A percentile compares a stretch with the other conserved stretches of the same genome.
These are phyloP conservation scores for Spizellomyces sp. DNA, from an alignment of 192 early-diverging fungal species.

Conservation along the genomic window DNA sequence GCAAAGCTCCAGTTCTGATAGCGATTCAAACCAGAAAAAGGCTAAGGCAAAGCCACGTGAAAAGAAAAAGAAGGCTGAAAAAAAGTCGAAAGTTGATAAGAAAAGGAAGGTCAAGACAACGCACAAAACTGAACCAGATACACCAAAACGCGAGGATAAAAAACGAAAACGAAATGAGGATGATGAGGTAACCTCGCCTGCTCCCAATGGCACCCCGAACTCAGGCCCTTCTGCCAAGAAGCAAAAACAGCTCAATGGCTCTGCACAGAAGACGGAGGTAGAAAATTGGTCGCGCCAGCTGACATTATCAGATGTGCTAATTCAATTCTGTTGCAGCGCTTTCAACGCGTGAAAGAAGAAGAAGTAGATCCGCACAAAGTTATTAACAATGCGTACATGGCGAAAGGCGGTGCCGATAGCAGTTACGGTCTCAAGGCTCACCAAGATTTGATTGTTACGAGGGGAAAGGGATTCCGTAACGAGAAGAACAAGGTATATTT, in stretches of 20 bases:
- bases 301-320: background rate
- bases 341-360: constrained; percentile 81
- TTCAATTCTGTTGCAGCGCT: constrained; percentile 50
- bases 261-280: constrained; percentile 2
- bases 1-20: constrained; percentile 11
- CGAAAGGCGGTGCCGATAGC: constrained; percentile 73
- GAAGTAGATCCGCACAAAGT: constrained; percentile 68
- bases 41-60: background rate
- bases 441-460: constrained; percentile 84
- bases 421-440: constrained; percentile 94
- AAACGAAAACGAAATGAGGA: constrained; percentile 45
- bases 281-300: background rate
- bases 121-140: background rate
- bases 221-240: constrained; percentile 13
- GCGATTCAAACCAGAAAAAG: constrained; percentile 24
- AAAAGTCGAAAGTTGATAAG: too few relatives aligned
- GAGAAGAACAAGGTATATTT: constrained; percentile 85
- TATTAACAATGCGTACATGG: constrained; percentile 75
- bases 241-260: constrained; percentile 1
- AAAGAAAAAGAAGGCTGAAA: constrained; percentile 12
- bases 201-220: constrained; percentile 5
- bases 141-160: constrained; percentile 12
- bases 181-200: constrained; percentile 11
- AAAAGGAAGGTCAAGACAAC: constrained; percentile 29
- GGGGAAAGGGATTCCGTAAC: constrained; percentile 89